phyloP scores from a whole-genome alignment of 1,284 basidiomycete genomes.

The Blastosporella zonata region DNA sequence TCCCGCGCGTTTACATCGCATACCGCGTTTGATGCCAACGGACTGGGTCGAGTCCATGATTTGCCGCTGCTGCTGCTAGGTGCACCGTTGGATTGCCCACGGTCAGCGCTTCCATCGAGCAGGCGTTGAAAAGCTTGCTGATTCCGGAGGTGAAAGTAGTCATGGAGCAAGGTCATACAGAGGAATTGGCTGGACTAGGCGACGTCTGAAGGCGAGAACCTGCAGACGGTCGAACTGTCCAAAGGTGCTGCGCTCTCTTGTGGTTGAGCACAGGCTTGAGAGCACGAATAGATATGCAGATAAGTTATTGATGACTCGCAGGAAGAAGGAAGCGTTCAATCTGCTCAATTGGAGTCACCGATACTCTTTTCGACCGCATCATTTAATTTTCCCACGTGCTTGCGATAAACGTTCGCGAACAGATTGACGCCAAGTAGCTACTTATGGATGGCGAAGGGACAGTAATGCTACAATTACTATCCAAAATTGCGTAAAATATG shows the following conservation, averaged over 20 bases:
- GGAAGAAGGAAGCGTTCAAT: slow-evolving; percentile 1
- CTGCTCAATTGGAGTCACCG: slow-evolving; percentile 5
- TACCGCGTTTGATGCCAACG: slow-evolving; percentile 35
- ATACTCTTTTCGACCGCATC: background rate
- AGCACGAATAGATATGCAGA: slow-evolving; percentile 5
- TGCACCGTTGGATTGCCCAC: slow-evolving; percentile 30
- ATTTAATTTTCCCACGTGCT: slow-evolving; percentile 18
- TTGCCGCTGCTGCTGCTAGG: slow-evolving; percentile 54
- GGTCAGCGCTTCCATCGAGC: slow-evolving; percentile 51
- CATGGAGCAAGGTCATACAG: slow-evolving; percentile 82
- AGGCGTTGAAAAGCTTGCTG: slow-evolving; percentile 81
- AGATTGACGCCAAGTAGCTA: too few species aligned
- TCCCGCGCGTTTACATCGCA: slow-evolving; percentile 76
- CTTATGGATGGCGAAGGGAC: too few species aligned
- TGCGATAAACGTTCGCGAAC: slow-evolving; percentile 6
- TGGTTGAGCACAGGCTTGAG: slow-evolving; percentile 16
- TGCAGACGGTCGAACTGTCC: slow-evolving; percentile 23
- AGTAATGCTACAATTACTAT: slow-evolving; percentile 5
- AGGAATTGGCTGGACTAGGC: slow-evolving; percentile 29
- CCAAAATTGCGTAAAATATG: slow-evolving; percentile 3
- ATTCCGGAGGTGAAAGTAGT: slow-evolving; percentile 71
- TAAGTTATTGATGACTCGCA: slow-evolving; percentile 10
- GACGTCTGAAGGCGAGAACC: slow-evolving; percentile 28
- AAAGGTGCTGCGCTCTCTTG: slow-evolving; percentile 14
- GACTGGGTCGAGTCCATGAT: slow-evolving; percentile 60